Base-by-base conservation (phyloP, 164 flowering plant species). In the Vitis rupestris region DNA sequence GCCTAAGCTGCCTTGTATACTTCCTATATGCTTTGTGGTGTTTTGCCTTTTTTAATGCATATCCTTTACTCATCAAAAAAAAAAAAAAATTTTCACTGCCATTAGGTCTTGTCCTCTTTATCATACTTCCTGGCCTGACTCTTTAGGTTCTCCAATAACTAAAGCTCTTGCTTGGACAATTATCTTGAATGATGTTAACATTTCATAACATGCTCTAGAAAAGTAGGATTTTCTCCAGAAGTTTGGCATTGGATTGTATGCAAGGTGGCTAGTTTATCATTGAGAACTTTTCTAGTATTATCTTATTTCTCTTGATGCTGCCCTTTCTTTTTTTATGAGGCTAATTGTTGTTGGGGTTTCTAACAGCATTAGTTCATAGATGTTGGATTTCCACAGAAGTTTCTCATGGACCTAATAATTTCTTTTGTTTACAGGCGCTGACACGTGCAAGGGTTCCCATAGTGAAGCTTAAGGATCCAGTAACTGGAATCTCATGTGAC, bases 401-500 rank as follows among this genome's bases (percentile, higher is more conserved):
- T 37, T 37, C 44, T 37, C 44, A 6, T 0, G 44, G 44, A 37
- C 7, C 44, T 37, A 37, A 37, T 37, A 37, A 37, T 37, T 37
- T 37, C 31, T 30, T 54, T 53, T 68, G 49, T 72, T 71, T 82
- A 17, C 87, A 96, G 99, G 98, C 98, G 23, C 61, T 96, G 69
- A 90, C 95, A 8, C 97, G 91, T 69, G 98, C 99, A 19, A 85
- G 99, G 82, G 99, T 96, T 16, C 99, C 99, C 8, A 89, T 96
- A 53, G 98, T 96, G 68, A 96, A 96, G 91, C 95, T 96, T 69
- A 88, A 79, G 97, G 99, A 96, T 77, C 99, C 99, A 11, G 91
- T 44, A 9, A 93, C 97, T 70, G 92, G 90, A 59, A 80, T 91
- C n/a, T 93, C 98, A 6, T 88, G 98, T 82, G 99, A 96, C 76